phyloP scores from a whole-genome alignment of 768 basidiomycete genomes.

The Suillus bovinus region DNA sequence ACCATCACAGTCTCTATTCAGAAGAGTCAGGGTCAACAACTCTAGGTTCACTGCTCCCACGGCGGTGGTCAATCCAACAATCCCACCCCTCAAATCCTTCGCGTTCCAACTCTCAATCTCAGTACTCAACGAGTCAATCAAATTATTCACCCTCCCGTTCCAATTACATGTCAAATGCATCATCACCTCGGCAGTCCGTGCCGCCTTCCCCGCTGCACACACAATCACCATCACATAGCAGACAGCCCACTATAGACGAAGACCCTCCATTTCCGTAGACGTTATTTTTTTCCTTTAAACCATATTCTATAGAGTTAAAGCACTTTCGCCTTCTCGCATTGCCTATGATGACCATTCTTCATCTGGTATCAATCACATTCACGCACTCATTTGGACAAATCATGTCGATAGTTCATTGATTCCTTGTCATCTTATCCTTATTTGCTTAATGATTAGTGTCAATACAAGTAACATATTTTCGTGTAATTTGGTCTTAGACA shows the following conservation, averaged over 20 bases:
- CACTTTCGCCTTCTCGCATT: conserved; percentile 1
- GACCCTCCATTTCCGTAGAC: conserved; percentile 16
- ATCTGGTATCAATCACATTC: not conserved
- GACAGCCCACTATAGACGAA: conserved; percentile 35
- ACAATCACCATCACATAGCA: conserved; percentile 29
- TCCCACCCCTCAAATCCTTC: conserved; percentile 29
- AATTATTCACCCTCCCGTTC: conserved; percentile 8
- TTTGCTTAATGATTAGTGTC: conserved; percentile 7
- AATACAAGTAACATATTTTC: conserved; percentile 6
- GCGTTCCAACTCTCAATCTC: conserved; percentile 32
- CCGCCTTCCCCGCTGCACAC: conserved; percentile 32
- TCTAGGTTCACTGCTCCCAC: conserved; percentile 33
- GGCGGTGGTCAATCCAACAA: conserved; percentile 34
- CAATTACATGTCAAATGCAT: conserved; percentile 20
- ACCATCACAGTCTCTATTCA: conserved; percentile 29
- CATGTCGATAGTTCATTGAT: conserved; percentile 9
- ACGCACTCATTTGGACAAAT: conserved; percentile 12
- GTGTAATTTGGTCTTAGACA: not conserved
- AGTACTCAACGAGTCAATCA: conserved; percentile 25
- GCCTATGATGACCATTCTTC: conserved; percentile 3
- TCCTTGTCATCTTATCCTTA: conserved; percentile 6
- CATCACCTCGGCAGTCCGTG: conserved; percentile 31
- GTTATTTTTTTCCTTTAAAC: not conserved
- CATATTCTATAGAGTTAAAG: not conserved
- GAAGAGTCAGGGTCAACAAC: conserved; percentile 38